Base-by-base conservation (phyloP, 192 early-diverging fungal species). In the Coemansia sp. region DNA sequence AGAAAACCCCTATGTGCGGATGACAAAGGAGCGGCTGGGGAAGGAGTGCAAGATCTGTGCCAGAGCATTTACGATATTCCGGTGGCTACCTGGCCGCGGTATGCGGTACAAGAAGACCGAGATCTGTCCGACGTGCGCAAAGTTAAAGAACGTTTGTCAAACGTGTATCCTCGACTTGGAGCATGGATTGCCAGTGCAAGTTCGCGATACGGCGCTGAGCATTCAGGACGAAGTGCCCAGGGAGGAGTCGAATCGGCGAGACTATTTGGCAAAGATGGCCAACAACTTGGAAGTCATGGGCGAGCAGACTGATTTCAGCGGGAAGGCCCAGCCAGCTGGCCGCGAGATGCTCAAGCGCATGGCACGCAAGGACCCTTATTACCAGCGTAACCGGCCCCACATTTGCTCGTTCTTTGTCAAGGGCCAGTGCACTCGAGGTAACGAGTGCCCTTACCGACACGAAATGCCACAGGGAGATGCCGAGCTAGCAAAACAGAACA, bases 41-140 rank as follows among this genome's bases (percentile, higher is more conserved):
- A 90, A 88, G 69, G 91, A 90, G 77, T 94, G 92, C 80, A 94
- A 92, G 85, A 89, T 96, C 70, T 99, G 98, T 69, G 78, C 78
- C 32, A 84, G 93, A 37, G 93, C 98, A 0, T 99, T 97, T 72
- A 98, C 98, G 28, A 90, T 97, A 44, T 99, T 98, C 76, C 88
- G 93, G 46, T 99, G 98, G 98, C 85, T 89, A 58, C 98, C 98
- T 16, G 98, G 98, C 16, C 86, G 88, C 19, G 94, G 94, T 6
- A 95, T 94, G 93, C 89, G 97, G 63, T 94, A 92, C 87, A 98
- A 98, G 74, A 97, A 98, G 86, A 99, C 98, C 0, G 96, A 99
- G 76, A 93, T 98, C 62, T 99, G 98, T 66, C 92, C 96, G 75
- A 94, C 94, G 0, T 99, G 98, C 73, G 93, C 98, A 38, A 96